phyloP scores from a whole-genome alignment of 2,329 filamentous ascomycete species.

The Trichothecium roseum region DNA sequence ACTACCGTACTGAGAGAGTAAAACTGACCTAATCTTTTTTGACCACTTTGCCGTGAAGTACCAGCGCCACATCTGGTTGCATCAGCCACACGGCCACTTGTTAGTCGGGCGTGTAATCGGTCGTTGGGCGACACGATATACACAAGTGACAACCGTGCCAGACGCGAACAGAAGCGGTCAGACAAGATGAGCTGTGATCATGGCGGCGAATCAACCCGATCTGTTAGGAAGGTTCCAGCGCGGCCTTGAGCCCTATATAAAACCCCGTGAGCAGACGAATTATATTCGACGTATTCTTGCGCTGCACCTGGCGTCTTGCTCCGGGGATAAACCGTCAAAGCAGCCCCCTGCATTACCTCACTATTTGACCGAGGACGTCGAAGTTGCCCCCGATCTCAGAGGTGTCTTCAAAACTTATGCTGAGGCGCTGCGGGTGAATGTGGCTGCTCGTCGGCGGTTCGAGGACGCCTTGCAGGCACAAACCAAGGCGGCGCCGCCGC shows the following conservation, averaged over 20 bases:
- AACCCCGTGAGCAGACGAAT: conserved; percentile 44
- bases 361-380: conserved; percentile 20
- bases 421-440: conserved; percentile 40
- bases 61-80: background rate
- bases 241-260: conserved; percentile 41
- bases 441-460: conserved; percentile 39
- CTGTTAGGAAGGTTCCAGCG: conserved; percentile 25
- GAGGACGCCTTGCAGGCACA: conserved; percentile 20
- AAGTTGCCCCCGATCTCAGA: conserved; percentile 24
- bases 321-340: conserved; percentile 29
- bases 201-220: conserved; percentile 21
- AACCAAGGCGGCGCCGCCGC: conserved; percentile 10
- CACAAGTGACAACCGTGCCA: background rate
- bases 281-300: conserved; percentile 46
- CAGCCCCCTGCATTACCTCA: conserved; percentile 40
- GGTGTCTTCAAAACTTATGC: conserved; percentile 46
- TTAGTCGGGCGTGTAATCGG: too few relatives aligned
- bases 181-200: conserved; percentile 7
- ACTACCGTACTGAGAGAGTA: too few relatives aligned
- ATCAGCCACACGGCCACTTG: too few relatives aligned
- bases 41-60: background rate
- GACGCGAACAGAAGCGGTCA: background rate
- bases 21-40: too few relatives aligned
- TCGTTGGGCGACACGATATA: too few relatives aligned
- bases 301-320: conserved; percentile 38